These are phyloP conservation scores for Suhomyces guaymorum DNA, from an alignment of 1,139 yeast genomes.

Conservation along the genomic window DNA sequence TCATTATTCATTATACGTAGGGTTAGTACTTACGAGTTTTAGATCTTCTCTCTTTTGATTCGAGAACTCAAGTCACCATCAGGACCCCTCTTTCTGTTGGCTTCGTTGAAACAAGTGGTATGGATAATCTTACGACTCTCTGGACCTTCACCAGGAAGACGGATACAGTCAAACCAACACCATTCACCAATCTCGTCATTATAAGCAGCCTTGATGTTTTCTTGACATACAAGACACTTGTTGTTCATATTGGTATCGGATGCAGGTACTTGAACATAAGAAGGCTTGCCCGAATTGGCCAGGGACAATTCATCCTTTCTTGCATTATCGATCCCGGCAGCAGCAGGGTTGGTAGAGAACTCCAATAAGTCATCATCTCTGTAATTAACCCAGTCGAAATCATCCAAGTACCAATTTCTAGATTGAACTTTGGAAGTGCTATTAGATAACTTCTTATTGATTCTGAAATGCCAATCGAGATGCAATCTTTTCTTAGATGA, in stretches of 20 bases:
- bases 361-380: constrained; percentile 58
- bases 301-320: constrained; percentile 13
- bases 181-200: constrained; percentile 92
- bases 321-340: constrained; percentile 14
- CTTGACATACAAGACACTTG: constrained; percentile 87
- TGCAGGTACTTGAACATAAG: constrained; percentile 70
- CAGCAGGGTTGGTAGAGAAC: constrained; percentile 27
- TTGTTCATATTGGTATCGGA: constrained; percentile 66
- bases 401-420: constrained; percentile 80
- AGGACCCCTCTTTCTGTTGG: constrained; percentile 43
- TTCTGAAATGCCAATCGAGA: constrained; percentile 95
- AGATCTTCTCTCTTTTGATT: constrained; percentile 30
- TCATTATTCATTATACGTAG: constrained; percentile 5
- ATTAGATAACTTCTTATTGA: constrained; percentile 69
- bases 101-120: constrained; percentile 77
- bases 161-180: constrained; percentile 87
- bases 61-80: constrained; percentile 36
- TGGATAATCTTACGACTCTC: constrained; percentile 61
- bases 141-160: constrained; percentile 57
- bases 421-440: constrained; percentile 53
- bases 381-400: constrained; percentile 72
- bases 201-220: constrained; percentile 73
- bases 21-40: constrained; percentile 3
- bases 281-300: constrained; percentile 19
- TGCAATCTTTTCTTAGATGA: constrained; percentile 57